Evolutionary conservation across 768 basidiomycete species (phyloP).

Genomic region (Gloeophyllum trabeum): DNA sequence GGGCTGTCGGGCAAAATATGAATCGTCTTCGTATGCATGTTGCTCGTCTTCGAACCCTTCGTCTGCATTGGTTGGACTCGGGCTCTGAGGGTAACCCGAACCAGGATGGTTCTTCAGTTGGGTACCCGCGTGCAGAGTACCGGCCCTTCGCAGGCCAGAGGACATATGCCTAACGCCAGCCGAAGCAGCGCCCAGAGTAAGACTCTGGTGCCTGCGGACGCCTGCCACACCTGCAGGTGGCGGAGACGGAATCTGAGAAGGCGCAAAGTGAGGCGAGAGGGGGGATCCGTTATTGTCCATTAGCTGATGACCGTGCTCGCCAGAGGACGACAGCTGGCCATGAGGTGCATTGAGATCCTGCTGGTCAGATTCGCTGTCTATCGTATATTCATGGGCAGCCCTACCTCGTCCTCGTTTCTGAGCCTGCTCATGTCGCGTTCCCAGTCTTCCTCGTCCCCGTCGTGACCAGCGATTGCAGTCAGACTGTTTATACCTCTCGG

Average conservation of each 20-base stretch:
- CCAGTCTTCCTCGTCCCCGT: slow-evolving; percentile 87
- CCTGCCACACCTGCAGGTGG: slow-evolving; percentile 48
- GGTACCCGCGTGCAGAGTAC: slow-evolving; percentile 48
- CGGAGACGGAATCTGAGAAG: slow-evolving; percentile 49
- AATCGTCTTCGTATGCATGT: slow-evolving; percentile 43
- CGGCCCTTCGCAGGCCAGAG: slow-evolving; percentile 58
- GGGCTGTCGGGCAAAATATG: slow-evolving; percentile 35
- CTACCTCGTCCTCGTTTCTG: slow-evolving; percentile 58
- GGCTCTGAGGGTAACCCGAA: slow-evolving; percentile 20
- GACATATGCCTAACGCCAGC: slow-evolving; percentile 39
- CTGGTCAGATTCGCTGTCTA: not conserved
- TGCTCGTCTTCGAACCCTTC: slow-evolving; percentile 49
- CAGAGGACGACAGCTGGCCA: slow-evolving; percentile 13
- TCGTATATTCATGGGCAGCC: too few relatives aligned
- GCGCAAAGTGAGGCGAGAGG: slow-evolving; percentile 49
- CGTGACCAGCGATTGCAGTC: slow-evolving; percentile 75
- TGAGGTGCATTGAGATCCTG: not conserved
- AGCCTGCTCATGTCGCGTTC: slow-evolving; percentile 51
- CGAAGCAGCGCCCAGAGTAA: slow-evolving; percentile 59
- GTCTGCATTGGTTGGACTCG: slow-evolving; percentile 40
- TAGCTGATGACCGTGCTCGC: slow-evolving; percentile 27
- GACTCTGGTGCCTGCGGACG: slow-evolving; percentile 71
- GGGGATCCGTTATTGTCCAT: slow-evolving; percentile 44
- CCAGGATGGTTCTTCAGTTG: slow-evolving; percentile 26
- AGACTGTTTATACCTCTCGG: slow-evolving; percentile 75